These are phyloP conservation scores for Protomyces lactucae-debilis DNA, from an alignment of 1,139 yeast species.

Conservation along the genomic window DNA sequence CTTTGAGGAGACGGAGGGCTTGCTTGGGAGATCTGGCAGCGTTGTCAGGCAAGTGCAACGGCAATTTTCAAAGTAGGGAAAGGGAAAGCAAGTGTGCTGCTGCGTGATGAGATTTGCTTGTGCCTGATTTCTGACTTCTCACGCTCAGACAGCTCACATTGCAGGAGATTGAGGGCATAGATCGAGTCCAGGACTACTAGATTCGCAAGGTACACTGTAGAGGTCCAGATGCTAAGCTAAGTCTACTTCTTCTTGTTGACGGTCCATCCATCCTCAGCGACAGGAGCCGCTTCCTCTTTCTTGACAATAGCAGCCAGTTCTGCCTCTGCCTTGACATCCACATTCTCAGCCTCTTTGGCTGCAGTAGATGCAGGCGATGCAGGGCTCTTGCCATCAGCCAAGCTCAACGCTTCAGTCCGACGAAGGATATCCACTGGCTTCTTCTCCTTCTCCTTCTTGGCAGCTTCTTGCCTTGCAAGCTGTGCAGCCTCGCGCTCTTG, in stretches of 20 bases:
- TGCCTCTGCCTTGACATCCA: conserved; percentile 27
- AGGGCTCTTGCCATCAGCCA: conserved; percentile 3
- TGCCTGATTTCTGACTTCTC: no score
- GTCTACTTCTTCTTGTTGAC: conserved; percentile 46
- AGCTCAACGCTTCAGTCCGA: conserved; percentile 8
- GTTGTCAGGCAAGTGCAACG: conserved; percentile 1
- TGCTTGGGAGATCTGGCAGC: neutral
- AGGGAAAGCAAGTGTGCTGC: neutral
- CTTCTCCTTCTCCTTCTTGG: conserved; percentile 25
- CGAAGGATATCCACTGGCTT: conserved; percentile 21
- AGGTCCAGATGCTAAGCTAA: neutral
- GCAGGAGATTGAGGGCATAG: no score
- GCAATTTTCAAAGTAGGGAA: neutral
- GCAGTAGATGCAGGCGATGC: conserved; percentile 4
- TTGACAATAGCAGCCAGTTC: conserved; percentile 35
- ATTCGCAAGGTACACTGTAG: no score
- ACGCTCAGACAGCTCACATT: no score
- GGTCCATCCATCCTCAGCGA: conserved; percentile 56
- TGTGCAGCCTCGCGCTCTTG: conserved; percentile 30
- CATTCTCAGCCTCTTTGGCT: conserved; percentile 9
- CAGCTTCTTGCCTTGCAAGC: conserved; percentile 28
- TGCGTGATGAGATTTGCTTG: no score
- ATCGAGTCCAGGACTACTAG: no score
- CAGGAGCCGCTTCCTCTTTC: conserved; percentile 39
- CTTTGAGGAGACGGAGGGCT: conserved; percentile 1